phyloP scores from a whole-genome alignment of 31 red algal species.

The Odonthalia washingtoniensis region DNA sequence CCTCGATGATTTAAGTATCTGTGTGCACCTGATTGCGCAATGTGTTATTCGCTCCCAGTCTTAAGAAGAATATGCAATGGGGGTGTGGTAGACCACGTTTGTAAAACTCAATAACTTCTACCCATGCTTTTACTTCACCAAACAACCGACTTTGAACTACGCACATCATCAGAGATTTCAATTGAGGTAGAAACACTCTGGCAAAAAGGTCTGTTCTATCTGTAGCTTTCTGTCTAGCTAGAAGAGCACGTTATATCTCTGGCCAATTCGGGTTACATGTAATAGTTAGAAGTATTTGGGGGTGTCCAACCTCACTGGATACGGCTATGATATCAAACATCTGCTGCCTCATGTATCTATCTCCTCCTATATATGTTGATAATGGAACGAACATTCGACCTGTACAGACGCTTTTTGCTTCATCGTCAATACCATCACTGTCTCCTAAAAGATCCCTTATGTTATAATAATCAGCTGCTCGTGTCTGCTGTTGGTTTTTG shows the following conservation, averaged over 20 bases:
- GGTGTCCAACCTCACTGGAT: constrained; percentile 15
- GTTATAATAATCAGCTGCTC: background rate
- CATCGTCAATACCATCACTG: background rate
- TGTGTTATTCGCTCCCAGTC: too few species aligned
- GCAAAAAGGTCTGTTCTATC: constrained; percentile 15
- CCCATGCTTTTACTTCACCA: background rate
- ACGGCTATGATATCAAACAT: constrained; percentile 3
- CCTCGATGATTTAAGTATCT: too few species aligned
- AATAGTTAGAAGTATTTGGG: constrained; percentile 17
- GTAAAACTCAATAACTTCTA: constrained; percentile 30
- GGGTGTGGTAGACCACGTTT: constrained; percentile 38
- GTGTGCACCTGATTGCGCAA: too few species aligned
- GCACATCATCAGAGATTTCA: background rate
- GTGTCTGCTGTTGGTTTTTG: background rate
- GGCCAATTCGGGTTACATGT: constrained; percentile 51
- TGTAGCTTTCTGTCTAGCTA: background rate
- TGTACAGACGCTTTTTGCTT: background rate
- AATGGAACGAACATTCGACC: background rate
- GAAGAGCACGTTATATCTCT: constrained; percentile 3
- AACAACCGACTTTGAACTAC: background rate
- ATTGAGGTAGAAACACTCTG: constrained; percentile 18
- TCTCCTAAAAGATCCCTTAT: background rate
- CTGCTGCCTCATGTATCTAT: constrained; percentile 10
- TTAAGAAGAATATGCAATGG: constrained; percentile 28
- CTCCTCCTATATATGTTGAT: constrained; percentile 16